Evolutionary conservation across 495 filamentous ascomycete genomes (phyloP).

Genomic region (Xylaria venustula): DNA sequence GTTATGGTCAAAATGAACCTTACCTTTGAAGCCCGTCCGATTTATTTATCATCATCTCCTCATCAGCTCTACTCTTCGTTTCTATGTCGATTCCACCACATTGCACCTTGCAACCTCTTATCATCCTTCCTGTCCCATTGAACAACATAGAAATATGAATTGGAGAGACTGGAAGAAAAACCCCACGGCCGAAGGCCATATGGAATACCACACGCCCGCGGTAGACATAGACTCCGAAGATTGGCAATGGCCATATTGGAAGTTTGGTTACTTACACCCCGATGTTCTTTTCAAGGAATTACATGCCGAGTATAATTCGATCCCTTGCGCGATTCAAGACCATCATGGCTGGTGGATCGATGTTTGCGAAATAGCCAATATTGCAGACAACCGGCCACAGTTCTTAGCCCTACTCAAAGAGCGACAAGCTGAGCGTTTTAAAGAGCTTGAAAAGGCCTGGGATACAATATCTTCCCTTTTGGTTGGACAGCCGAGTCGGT

Average conservation of each 20-base stretch:
- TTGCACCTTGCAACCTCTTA: too few relatives aligned
- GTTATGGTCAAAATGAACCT: neutral
- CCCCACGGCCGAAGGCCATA: neutral
- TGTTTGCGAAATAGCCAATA: neutral
- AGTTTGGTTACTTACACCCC: neutral
- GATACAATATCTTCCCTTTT: neutral
- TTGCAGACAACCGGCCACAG: neutral
- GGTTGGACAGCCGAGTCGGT: neutral
- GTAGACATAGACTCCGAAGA: neutral
- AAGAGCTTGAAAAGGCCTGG: neutral
- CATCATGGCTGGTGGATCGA: constrained; percentile 1
- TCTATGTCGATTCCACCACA: too few relatives aligned
- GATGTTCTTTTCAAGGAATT: neutral
- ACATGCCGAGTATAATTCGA: neutral
- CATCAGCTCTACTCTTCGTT: neutral
- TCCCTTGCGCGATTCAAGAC: neutral
- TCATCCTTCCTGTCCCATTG: too few relatives aligned
- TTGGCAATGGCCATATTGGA: neutral
- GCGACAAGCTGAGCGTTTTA: neutral
- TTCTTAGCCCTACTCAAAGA: neutral
- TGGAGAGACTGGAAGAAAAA: too few relatives aligned
- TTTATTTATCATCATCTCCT: neutral
- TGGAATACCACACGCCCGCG: neutral
- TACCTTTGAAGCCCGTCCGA: too few relatives aligned
- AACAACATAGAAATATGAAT: too few relatives aligned